phyloP scores from a whole-genome alignment of 208 protist species.

The Lotmaria passim region DNA sequence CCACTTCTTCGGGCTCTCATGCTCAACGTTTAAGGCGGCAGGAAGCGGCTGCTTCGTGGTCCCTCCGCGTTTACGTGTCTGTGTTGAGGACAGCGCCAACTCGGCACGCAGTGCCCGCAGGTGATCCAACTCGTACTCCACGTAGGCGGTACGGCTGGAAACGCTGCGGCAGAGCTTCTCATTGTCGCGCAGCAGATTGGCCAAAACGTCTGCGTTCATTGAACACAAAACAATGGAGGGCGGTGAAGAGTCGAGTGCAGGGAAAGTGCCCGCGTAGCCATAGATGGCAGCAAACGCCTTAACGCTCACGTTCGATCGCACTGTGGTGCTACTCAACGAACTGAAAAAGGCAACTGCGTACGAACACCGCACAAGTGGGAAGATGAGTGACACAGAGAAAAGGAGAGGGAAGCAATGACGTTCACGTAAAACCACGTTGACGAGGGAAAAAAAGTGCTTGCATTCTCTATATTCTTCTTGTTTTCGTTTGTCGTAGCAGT shows the following conservation, averaged over 20 bases:
- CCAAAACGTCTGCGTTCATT: not conserved
- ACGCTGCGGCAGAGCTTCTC: slow-evolving; percentile 5
- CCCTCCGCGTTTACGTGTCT: slow-evolving; percentile 5
- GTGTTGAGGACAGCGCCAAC: not conserved
- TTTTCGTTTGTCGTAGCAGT: no score
- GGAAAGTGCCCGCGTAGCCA: no score
- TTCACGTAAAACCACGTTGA: not conserved
- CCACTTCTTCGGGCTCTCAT: not conserved
- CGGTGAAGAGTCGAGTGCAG: no score
- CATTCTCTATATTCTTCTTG: no score
- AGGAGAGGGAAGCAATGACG: not conserved
- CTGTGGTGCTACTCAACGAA: not conserved
- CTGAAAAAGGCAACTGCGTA: no score
- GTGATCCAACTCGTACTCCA: slow-evolving; percentile 19
- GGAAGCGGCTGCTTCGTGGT: not conserved
- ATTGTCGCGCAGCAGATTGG: slow-evolving; percentile 3
- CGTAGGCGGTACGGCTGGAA: not conserved
- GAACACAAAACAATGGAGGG: not conserved
- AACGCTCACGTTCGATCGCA: no score
- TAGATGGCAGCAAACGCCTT: no score
- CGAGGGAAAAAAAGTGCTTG: no score
- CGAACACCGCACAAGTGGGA: no score
- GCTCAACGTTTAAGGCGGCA: not conserved
- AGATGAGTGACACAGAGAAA: not conserved
- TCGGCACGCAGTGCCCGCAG: slow-evolving; percentile 16